Conservation (phyloP, 177 flowering plant species). For the Telopea speciosissima region DNA sequence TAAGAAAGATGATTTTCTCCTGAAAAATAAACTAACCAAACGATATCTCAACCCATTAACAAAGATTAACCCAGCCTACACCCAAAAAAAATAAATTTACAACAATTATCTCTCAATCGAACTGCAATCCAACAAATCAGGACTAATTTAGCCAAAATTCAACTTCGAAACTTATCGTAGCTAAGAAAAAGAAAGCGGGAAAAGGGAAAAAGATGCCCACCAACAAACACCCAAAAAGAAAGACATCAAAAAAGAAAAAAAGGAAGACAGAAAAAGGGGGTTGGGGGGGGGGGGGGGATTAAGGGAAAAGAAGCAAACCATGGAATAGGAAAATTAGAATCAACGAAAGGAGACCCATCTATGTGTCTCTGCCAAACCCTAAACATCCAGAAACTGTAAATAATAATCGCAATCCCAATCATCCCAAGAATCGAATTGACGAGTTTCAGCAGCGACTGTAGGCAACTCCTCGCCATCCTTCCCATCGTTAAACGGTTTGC, state of each 20-base stretch:
- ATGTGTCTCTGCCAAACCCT: constrained; percentile 53
- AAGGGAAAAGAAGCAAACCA: constrained; percentile 39
- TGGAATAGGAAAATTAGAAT: constrained; percentile 35
- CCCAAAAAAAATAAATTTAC: no score
- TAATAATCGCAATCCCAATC: constrained; percentile 68
- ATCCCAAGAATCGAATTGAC: constrained; percentile 65
- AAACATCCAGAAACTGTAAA: constrained; percentile 70
- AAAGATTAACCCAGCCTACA: no score
- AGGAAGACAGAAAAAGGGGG: neutral
- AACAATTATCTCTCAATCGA: neutral
- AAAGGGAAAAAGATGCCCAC: neutral
- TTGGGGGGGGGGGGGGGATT: no score
- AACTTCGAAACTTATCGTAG: no score
- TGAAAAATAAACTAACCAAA: no score
- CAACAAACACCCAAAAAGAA: neutral
- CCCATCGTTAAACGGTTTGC: constrained; percentile 28
- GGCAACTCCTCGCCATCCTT: constrained; percentile 51
- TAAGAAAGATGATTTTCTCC: no score
- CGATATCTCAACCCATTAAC: no score
- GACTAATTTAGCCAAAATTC: no score
- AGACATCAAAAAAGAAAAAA: neutral
- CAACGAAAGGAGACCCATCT: constrained; percentile 26
- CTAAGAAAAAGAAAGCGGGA: neutral
- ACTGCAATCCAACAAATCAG: neutral
- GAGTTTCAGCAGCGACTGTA: constrained; percentile 62